These are phyloP conservation scores for Cardamine occulta DNA, from an alignment of 345 rosid species.

Conservation along the genomic window DNA sequence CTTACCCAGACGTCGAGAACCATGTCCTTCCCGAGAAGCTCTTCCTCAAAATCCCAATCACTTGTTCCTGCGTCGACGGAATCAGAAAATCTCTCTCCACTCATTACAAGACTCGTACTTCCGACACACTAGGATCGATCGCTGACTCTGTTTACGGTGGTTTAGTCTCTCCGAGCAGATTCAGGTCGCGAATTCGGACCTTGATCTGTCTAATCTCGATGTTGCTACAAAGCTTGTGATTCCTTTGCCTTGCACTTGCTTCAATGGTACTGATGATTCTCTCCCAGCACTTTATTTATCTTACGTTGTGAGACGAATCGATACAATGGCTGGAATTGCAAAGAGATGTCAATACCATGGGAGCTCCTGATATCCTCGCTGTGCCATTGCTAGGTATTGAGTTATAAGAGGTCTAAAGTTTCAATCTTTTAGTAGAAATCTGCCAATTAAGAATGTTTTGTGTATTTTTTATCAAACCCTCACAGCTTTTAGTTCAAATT, in stretches of 20 bases:
- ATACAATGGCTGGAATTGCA: conserved; percentile 73
- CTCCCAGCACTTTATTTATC: conserved; percentile 84
- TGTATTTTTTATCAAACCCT: background rate
- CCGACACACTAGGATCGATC: conserved; percentile 68
- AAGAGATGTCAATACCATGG: conserved; percentile 88
- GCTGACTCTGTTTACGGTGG: conserved; percentile 74
- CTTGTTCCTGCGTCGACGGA: conserved; percentile 90
- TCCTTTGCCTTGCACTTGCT: conserved; percentile 94
- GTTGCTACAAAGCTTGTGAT: conserved; percentile 74
- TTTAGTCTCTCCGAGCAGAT: conserved; percentile 85
- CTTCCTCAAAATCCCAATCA: conserved; percentile 78
- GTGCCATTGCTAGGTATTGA: conserved; percentile 89
- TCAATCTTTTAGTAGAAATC: too few species aligned
- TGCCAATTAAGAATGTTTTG: conserved; percentile 10
- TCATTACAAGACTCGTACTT: conserved; percentile 81
- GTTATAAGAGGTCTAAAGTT: too few species aligned
- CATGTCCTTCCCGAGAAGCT: conserved; percentile 84
- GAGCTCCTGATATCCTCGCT: conserved; percentile 75
- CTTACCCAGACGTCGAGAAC: conserved; percentile 94
- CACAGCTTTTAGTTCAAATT: conserved; percentile 87
- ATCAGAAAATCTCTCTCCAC: conserved; percentile 81
- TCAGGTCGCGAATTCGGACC: conserved; percentile 73
- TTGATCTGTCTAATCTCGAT: conserved; percentile 67
- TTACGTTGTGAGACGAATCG: conserved; percentile 74
- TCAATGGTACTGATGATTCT: conserved; percentile 79